Base-by-base conservation (phyloP, 2,329 filamentous ascomycete species). In the Colletotrichum sp. region DNA sequence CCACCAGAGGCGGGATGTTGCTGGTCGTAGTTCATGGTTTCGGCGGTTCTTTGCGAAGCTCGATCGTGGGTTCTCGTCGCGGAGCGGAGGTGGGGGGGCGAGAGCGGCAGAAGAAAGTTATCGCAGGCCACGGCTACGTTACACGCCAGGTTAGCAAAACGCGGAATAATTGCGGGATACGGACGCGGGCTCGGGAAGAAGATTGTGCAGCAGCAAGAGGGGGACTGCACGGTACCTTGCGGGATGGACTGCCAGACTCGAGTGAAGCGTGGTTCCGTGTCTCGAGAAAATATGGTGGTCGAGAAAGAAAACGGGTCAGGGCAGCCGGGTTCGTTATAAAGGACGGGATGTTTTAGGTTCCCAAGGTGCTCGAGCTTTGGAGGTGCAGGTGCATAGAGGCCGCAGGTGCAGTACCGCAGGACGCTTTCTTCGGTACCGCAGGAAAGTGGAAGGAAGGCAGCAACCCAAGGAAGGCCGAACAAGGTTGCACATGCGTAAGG, bases 11-110 rank as follows among this genome's bases (percentile, higher is more conserved):
- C 59, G n/a, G 39, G 64, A 52, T 68, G 73, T 13, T 76, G 71
- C 27, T 76, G 77, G 29, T 77, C 77, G 76, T 77, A 78, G 39
- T 75, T 78, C 77, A 78, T 78, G 52, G 25, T 32, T 44, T 61
- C 57, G 59, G 61, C 32, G 25, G 27, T 25, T 68, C 19, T 29
- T 32, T 16, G 62, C 22, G 49, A 36, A 39, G 61, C 34, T 61
- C 19, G 44, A 22, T 34, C 55, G 22, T 68, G n/a, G 64, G 27
- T 61, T 32, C 55, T 61, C 52, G 55, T 69, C 39, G 62, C 30
- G 69, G 19, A 30, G 15, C 36, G 22, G 44, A 27, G 12, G 44
- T 52, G n/a, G 44, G 52, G 44, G 57, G 27, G 27, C 27, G 29
- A 61, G 57, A 30, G 12, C 27, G 57, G 22, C 13, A 62, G 25